These are phyloP conservation scores for Pneumocystis murina DNA, from an alignment of 1,139 yeast species.

Conservation along the genomic window DNA sequence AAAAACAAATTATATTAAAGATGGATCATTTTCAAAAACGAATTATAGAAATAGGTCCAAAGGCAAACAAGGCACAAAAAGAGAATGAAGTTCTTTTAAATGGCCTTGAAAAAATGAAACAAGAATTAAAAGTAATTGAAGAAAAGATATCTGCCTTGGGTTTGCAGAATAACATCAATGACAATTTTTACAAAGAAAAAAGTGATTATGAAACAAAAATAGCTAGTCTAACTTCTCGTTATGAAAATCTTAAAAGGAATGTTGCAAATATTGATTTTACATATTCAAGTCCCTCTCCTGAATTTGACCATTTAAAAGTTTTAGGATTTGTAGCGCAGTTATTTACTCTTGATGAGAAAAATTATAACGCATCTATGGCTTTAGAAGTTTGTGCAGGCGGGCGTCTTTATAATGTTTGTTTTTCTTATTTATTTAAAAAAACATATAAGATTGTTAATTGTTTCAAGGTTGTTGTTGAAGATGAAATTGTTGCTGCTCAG, in stretches of 20 bases:
- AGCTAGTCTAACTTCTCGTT: slow-evolving; percentile 34
- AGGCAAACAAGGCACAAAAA: slow-evolving; percentile 38
- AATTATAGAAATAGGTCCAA: slow-evolving; percentile 37
- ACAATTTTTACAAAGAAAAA: slow-evolving; percentile 13
- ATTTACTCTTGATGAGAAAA: slow-evolving; percentile 46
- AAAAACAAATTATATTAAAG: slow-evolving; percentile 48
- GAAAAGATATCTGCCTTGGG: slow-evolving; percentile 40
- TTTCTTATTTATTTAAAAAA: neutral
- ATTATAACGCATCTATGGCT: slow-evolving; percentile 58
- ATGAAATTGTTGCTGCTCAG: slow-evolving; percentile 68
- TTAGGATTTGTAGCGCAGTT: slow-evolving; percentile 85
- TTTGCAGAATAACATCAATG: slow-evolving; percentile 33
- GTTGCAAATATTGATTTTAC: slow-evolving; percentile 65
- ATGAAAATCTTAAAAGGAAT: slow-evolving; percentile 45
- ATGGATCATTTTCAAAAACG: slow-evolving; percentile 44
- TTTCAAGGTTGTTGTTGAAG: slow-evolving; percentile 55
- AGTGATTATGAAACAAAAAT: slow-evolving; percentile 22
- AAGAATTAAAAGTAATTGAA: slow-evolving; percentile 30
- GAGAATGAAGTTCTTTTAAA: slow-evolving; percentile 35
- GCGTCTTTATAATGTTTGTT: slow-evolving; percentile 49
- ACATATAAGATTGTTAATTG: neutral
- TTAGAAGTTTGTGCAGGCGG: slow-evolving; percentile 93
- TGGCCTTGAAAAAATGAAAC: slow-evolving; percentile 33
- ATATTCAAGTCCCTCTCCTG: slow-evolving; percentile 48
- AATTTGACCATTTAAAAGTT: slow-evolving; percentile 48